Conservation (phyloP, 148 eudicot species). For the Salicornia ramosissima region DNA sequence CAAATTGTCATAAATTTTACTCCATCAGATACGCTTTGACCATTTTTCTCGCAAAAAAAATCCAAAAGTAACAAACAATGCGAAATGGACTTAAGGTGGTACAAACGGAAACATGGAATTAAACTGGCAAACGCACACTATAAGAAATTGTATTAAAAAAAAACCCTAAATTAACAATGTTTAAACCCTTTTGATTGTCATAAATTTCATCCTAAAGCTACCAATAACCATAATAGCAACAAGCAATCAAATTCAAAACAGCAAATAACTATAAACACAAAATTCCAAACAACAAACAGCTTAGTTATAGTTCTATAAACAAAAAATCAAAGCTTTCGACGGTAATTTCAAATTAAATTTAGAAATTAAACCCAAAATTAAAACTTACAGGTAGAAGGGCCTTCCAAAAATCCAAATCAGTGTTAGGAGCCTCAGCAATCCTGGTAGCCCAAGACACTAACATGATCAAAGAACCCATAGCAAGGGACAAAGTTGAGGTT, state of each 20-base stretch:
- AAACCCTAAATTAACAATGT: no score
- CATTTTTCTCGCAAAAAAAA: no score
- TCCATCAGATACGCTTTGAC: no score
- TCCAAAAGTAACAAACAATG: no score
- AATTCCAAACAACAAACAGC: no score
- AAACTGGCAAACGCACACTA: no score
- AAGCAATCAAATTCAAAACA: neutral
- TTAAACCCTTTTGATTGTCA: no score
- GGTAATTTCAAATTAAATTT: neutral
- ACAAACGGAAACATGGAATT: no score
- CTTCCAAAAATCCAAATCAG: conserved; percentile 88
- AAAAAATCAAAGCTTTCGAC: conserved; percentile 12
- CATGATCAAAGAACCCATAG: conserved; percentile 89
- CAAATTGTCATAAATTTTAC: no score
- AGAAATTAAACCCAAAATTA: neutral
- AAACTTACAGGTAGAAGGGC: conserved; percentile 73
- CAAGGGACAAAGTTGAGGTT: conserved; percentile 85
- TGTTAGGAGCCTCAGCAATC: conserved; percentile 64
- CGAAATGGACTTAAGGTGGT: no score
- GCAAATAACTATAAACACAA: no score
- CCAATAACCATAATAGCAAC: neutral
- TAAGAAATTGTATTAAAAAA: no score
- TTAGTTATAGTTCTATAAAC: conserved; percentile 9
- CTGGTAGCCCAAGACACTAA: conserved; percentile 72
- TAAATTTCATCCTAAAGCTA: neutral